These are phyloP conservation scores for Phytopythium boreale DNA, from an alignment of 352 stramenopile species.

Conservation along the genomic window DNA sequence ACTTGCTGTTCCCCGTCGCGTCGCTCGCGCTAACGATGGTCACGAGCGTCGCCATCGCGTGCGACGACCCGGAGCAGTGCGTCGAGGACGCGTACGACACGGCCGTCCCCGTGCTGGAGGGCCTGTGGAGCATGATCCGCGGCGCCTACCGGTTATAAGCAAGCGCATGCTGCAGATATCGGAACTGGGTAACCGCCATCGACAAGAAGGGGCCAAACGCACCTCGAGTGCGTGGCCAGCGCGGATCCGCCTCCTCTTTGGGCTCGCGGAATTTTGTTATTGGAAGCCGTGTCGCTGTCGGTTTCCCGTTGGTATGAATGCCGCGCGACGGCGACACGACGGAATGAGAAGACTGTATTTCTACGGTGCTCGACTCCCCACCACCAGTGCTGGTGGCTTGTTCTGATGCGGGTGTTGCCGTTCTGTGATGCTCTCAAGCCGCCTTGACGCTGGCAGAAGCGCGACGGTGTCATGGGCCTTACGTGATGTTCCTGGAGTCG, in stretches of 20 bases:
- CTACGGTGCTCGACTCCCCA: background rate
- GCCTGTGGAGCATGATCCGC: slow-evolving; percentile 29
- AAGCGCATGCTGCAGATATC: background rate
- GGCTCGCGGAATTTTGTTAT: slow-evolving; percentile 10
- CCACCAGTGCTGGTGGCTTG: background rate
- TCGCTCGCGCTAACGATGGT: slow-evolving; percentile 59
- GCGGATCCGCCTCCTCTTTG: background rate
- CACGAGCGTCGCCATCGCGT: slow-evolving; percentile 68
- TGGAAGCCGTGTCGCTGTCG: background rate
- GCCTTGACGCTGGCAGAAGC: too few relatives aligned
- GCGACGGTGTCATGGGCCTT: too few relatives aligned
- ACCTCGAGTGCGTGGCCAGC: background rate
- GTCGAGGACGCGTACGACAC: slow-evolving; percentile 35
- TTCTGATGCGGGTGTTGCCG: background rate
- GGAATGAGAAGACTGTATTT: background rate
- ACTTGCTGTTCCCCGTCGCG: slow-evolving; percentile 54
- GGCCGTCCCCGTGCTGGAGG: slow-evolving; percentile 22
- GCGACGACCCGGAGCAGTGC: slow-evolving; percentile 64
- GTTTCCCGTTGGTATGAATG: background rate
- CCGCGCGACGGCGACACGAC: background rate
- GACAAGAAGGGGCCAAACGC: background rate
- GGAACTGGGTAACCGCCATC: background rate
- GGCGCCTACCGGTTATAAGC: slow-evolving; percentile 55
- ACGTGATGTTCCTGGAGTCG: background rate
- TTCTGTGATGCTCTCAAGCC: too few relatives aligned